A percentile compares a stretch with the other conserved stretches of the same genome.
Conservation (phyloP, 441 rosid species). For the Aleurites moluccanus region DNA sequence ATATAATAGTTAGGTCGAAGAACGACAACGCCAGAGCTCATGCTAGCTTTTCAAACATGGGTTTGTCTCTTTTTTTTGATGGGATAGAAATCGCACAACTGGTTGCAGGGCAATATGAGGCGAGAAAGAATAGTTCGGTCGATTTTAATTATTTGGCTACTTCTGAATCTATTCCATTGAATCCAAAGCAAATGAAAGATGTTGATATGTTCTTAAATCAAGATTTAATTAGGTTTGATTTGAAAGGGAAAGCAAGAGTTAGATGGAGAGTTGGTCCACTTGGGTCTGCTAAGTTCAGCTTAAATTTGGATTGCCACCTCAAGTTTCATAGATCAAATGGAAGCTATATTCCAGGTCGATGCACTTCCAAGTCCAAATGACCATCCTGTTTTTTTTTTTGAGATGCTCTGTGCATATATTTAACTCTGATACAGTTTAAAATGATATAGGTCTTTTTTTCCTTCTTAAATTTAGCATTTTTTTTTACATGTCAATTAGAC, state of each 20-base stretch:
- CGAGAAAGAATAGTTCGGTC: slow-evolving; percentile 43
- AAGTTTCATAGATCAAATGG: slow-evolving; percentile 53
- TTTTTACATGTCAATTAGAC: no score
- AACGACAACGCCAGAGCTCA: slow-evolving; percentile 73
- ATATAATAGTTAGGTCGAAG: slow-evolving; percentile 46
- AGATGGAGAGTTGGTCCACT: slow-evolving; percentile 69
- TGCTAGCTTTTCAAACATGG: slow-evolving; percentile 46
- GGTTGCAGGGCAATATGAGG: slow-evolving; percentile 48
- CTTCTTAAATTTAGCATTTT: no score
- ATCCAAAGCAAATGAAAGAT: slow-evolving; percentile 34
- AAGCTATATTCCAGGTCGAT: slow-evolving; percentile 36
- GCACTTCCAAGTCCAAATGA: slow-evolving; percentile 64
- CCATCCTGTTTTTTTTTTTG: neutral
- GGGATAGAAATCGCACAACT: slow-evolving; percentile 49
- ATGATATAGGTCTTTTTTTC: no score
- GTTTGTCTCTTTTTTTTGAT: slow-evolving; percentile 43
- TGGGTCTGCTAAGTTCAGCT: slow-evolving; percentile 57
- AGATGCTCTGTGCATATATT: no score
- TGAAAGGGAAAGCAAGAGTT: slow-evolving; percentile 61
- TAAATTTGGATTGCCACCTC: slow-evolving; percentile 59
- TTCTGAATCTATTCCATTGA: slow-evolving; percentile 63
- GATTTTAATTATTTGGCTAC: slow-evolving; percentile 47
- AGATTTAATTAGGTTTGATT: slow-evolving; percentile 52
- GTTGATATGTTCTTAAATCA: slow-evolving; percentile 43
- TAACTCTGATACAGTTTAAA: no score